A percentile compares a stretch with the other conserved stretches of the same genome.
These are phyloP conservation scores for Ramaria sp. DNA, from an alignment of 768 basidiomycete species.

Conservation along the genomic window DNA sequence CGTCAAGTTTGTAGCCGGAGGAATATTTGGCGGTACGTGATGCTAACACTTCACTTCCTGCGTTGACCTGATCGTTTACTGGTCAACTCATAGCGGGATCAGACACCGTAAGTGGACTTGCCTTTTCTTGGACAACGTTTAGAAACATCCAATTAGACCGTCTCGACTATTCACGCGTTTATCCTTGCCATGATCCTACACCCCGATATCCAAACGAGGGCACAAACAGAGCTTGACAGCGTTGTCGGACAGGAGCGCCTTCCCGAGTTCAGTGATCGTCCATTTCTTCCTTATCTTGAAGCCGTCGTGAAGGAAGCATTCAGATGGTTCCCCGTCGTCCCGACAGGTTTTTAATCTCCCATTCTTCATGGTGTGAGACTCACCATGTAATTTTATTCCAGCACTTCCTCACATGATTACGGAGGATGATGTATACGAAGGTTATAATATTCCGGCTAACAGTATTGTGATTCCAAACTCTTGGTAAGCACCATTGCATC, in stretches of 20 bases:
- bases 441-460: slow-evolving; percentile 37
- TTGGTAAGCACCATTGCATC: slow-evolving; percentile 16
- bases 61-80: not conserved
- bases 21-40: slow-evolving; percentile 8
- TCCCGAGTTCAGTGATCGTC: slow-evolving; percentile 30
- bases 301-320: slow-evolving; percentile 37
- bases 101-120: slow-evolving; percentile 10
- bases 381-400: not conserved
- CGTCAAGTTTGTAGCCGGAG: slow-evolving; percentile 5
- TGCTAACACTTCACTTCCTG: not conserved
- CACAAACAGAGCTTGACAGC: slow-evolving; percentile 43
- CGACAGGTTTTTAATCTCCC: slow-evolving; percentile 14
- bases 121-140: not conserved
- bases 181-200: slow-evolving; percentile 35
- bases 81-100: slow-evolving; percentile 4
- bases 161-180: slow-evolving; percentile 36
- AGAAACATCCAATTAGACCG: slow-evolving; percentile 24
- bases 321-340: slow-evolving; percentile 35
- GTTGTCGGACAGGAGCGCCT: slow-evolving; percentile 29
- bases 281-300: slow-evolving; percentile 38
- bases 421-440: slow-evolving; percentile 33
- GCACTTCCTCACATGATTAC: slow-evolving; percentile 36
- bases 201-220: slow-evolving; percentile 38
- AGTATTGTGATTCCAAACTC: slow-evolving; percentile 31
- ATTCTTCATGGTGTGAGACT: not conserved